Base-by-base conservation (phyloP, 768 basidiomycete species). In the Pleurotus salmoneostramineus region DNA sequence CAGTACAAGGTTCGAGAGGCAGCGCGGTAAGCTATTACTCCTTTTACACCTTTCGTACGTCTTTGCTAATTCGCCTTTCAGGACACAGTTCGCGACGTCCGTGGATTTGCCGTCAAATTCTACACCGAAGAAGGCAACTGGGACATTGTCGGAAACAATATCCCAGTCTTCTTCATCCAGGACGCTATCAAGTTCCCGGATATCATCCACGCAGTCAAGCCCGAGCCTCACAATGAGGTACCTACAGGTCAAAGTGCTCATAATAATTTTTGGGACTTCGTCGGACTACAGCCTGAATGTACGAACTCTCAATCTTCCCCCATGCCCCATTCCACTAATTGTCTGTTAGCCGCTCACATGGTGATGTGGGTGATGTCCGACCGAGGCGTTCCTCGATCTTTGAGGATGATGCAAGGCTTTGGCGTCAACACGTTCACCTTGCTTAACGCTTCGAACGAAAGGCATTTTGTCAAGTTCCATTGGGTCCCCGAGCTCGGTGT, bases 211-310 rank as follows among this genome's bases (percentile, higher is more conserved):
- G 87, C 93, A 4, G 88, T 89, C 17, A 88, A 91, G 67, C 91
- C 93, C 1, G 91, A 94, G 66, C 92, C 91, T 3, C 82, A 91
- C 46, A 91, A 89, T 59, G 93, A 94, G 62, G 79, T 89, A 0
- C 88, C 88, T 3, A 80, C 81, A 50, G 87, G 82, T 3, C 87
- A 88, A 67, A 72, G 64, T 14, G 85, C 88, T 1, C 91, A 93
- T 65, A 91, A 94, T 72, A 92, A 89, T 64, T 91, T 93, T 60
- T 95, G 91, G 90, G 92, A 93, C 65, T 93, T 88, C 63, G 84
- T 84, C 40, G 81, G 83, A 44, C 75, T 91, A 33, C 83, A 86
- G 64, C 81, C 88, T 0, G 87, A 91, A 65, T 79, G 85, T 79
- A 68, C 51, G 71, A 3, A 27, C 1, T 58, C 3, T 33, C 7